Evolutionary conservation across 2,329 filamentous ascomycete genomes (phyloP).

Genomic region (Stagonosporopsis chrysanthemi): DNA sequence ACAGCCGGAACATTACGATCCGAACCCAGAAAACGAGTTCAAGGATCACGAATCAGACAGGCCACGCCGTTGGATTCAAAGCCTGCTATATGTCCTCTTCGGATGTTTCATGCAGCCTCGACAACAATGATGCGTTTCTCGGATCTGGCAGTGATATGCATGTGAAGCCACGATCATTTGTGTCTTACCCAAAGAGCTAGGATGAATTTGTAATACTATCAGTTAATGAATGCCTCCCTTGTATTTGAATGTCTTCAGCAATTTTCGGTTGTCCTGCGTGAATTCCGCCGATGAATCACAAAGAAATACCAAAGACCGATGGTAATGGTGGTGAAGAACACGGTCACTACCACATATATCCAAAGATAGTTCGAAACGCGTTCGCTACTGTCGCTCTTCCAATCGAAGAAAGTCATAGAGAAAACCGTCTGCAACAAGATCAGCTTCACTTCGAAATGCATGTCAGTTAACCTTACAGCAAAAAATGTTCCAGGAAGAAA

Average conservation of each 20-base stretch:
- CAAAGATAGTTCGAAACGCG: conserved; percentile 26
- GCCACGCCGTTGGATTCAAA: too few relatives aligned
- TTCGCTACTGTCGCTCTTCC: conserved; percentile 13
- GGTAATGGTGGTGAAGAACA: conserved; percentile 20
- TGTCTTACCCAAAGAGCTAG: too few relatives aligned
- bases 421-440: conserved; percentile 20
- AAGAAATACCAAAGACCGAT: conserved; percentile 30
- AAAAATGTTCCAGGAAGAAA: conserved; percentile 37
- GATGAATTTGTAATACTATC: too few relatives aligned
- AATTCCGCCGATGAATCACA: conserved; percentile 7
- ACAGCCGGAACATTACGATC: too few relatives aligned
- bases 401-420: conserved; percentile 33
- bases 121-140: too few relatives aligned
- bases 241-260: neutral
- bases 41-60: too few relatives aligned
- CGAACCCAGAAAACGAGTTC: too few relatives aligned
- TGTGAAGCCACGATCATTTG: too few relatives aligned
- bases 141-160: too few relatives aligned
- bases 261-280: neutral
- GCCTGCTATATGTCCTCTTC: neutral
- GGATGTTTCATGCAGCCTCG: too few relatives aligned
- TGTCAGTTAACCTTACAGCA: conserved; percentile 15
- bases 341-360: conserved; percentile 28
- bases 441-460: neutral
- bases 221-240: too few relatives aligned